Evolutionary conservation across 2,329 filamentous ascomycete genomes (phyloP), one percentile per base, ranked within the genome.

Genomic region (Claviceps cyperi): DNA sequence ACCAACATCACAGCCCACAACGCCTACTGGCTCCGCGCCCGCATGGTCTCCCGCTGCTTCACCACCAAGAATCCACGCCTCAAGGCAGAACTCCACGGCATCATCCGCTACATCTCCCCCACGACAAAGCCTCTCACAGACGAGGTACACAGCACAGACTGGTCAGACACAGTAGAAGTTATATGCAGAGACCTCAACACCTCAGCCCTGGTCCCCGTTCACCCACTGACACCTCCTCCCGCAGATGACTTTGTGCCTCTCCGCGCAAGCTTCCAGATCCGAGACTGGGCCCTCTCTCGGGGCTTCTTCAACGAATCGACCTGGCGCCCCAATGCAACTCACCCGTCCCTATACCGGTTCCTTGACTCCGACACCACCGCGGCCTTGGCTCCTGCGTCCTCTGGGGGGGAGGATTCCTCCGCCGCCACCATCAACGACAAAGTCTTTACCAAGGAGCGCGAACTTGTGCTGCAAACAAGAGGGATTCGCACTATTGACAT

Each of bases 21-120:
- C 15, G 68, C 77, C 7, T 87, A 81, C 58, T 83, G 83, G 67
- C 73, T 87, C 54, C 71, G 82, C 21, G 79, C 80, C 0, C 70
- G 59, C 0, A 69, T 70, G 65, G 59, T 69, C 2, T 62, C 66
- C 0, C 64, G 67, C 44, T 69, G 67, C 50, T 69, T 69, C 49
- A 60, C 60, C 4, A 59, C 55, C 0, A 54, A 59, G 2, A 69
- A 69, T 5, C 14, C 52, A 1, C 53, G 53, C 0, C 57, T 69
- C 0, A 49, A 64, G 5, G 46, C 63, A 0, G 66, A 68, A 41
- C 54, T 62, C 0, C 56, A 57, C 5, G 62, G 56, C 1, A 54
- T 67, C 4, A 49, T 69, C 0, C 60, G 63, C 1, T 69, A 69
- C 43, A 50, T 47, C 0, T 48, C 49, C 0, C 14, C 52, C 0